A percentile compares a stretch with the other conserved stretches of the same genome.
phyloP scores from a whole-genome alignment of 176 grass and related monocot species.

The Eragrostis curvula region DNA sequence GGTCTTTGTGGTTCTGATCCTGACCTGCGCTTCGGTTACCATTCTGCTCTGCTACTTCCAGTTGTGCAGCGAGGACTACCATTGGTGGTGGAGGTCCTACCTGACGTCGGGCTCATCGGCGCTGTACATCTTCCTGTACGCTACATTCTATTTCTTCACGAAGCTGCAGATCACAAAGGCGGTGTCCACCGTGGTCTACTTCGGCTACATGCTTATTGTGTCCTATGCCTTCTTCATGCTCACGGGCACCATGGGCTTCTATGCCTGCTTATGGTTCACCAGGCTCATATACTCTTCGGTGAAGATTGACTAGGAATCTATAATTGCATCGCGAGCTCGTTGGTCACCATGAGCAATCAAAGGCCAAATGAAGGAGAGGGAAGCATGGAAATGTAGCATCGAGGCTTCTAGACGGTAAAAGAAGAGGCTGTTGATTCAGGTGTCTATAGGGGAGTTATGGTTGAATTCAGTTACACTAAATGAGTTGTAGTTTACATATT shows the following conservation, averaged over 20 bases:
- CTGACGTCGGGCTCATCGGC: constrained; percentile 85
- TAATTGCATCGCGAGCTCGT: background rate
- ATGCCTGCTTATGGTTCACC: constrained; percentile 82
- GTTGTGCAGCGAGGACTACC: constrained; percentile 83
- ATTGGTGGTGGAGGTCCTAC: constrained; percentile 97
- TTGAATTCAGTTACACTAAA: background rate
- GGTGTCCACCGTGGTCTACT: constrained; percentile 74
- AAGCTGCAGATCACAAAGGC: constrained; percentile 80
- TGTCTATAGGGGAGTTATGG: background rate
- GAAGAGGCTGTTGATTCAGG: background rate
- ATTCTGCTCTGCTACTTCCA: constrained; percentile 97
- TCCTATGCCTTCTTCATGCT: constrained; percentile 86
- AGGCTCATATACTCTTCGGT: constrained; percentile 89
- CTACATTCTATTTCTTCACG: constrained; percentile 90
- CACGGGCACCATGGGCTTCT: constrained; percentile 84
- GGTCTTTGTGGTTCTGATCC: constrained; percentile 72
- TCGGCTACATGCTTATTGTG: constrained; percentile 86
- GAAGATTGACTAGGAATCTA: constrained; percentile 72
- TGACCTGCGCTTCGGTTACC: constrained; percentile 76
- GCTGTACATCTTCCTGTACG: constrained; percentile 80
- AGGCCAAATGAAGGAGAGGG: background rate
- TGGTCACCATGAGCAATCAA: background rate
- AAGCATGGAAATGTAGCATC: background rate
- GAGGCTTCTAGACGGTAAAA: background rate
- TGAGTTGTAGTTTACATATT: constrained; percentile 1